Base-by-base conservation (phyloP, 140 eudicot genomes). In the Erigeron philadelphicus region DNA sequence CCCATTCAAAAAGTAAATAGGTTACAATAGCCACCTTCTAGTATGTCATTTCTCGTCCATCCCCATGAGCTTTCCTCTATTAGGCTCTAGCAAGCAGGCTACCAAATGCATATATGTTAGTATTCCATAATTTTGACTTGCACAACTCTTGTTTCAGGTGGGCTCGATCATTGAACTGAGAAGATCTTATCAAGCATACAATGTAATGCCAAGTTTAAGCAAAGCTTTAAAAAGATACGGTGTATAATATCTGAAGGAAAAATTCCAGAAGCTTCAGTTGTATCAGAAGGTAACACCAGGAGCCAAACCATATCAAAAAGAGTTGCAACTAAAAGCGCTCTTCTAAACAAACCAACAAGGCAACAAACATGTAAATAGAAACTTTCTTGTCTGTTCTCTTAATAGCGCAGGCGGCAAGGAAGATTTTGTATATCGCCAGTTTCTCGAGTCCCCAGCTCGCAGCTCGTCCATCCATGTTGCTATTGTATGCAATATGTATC, bases 121-220 rank as follows among this genome's bases (percentile, higher is more conserved):
- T 4, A 21, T 21, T 21, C 25, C 38, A 10, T 68, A 64, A 53
- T 50, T 42, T n/a, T 31, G 57, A 50, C 58, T 64, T 11, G 11
- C 25, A 38, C 5, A 35, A 23, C 8, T 57, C 47, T 53, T 53
- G 57, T 58, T 81, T 19, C 76, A 93, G 98, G 98, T 93, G 80
- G 98, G 98, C 59, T 93, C 98, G 8, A 93, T 93, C 48, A 93
- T 93, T 62, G 98, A 93, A 71, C 68, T 93, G 61, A 87, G 96
- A 81, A 86, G 98, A 83, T 93, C 98, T 48, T 93, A 93, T 76
- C 94, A 93, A 93, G 96, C 98, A 8, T 93, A 93, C 72, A 93
- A 93, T 50, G 98, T 93, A 43, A 93, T 93, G 98, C 98, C 98
- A 62, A 79, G 90, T 75, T 82, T 93, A 73, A 88, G 83, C 82